phyloP scores from a whole-genome alignment of 1,139 yeast species.

The Nakaseomyces uthaithaninus region DNA sequence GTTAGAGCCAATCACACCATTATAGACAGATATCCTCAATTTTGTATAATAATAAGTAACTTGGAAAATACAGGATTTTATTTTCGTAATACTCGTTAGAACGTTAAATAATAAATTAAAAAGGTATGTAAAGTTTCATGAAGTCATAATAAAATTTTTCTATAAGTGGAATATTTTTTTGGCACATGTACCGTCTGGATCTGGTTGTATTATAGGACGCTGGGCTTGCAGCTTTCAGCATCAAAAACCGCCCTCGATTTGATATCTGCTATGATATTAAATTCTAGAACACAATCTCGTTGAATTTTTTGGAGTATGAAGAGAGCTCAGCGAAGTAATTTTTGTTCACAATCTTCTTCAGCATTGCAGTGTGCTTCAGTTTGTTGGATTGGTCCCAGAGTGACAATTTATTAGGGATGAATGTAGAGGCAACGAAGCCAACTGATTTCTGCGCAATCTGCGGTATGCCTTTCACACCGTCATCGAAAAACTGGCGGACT shows the following conservation, averaged over 20 bases:
- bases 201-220: too few species aligned
- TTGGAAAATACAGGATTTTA: not conserved
- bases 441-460: not conserved
- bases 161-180: not conserved
- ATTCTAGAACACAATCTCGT: not conserved
- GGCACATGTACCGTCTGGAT: too few species aligned
- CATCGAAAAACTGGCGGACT: constrained; percentile 18
- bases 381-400: constrained; percentile 4
- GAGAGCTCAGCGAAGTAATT: constrained; percentile 6
- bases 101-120: not conserved
- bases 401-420: constrained; percentile 1
- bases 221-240: too few species aligned
- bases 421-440: not conserved
- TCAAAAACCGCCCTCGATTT: too few species aligned
- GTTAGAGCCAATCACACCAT: too few species aligned
- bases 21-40: too few species aligned
- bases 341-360: constrained; percentile 6
- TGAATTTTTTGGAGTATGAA: constrained; percentile 8
- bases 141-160: not conserved
- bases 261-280: too few species aligned
- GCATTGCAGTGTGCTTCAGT: not conserved
- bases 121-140: not conserved
- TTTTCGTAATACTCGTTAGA: not conserved
- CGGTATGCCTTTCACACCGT: constrained; percentile 6
- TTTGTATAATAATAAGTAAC: not conserved